A percentile compares a stretch with the other conserved stretches of the same genome.
Evolutionary conservation across 2,329 filamentous ascomycete species (phyloP).

Genomic region (Graphium sp.): DNA sequence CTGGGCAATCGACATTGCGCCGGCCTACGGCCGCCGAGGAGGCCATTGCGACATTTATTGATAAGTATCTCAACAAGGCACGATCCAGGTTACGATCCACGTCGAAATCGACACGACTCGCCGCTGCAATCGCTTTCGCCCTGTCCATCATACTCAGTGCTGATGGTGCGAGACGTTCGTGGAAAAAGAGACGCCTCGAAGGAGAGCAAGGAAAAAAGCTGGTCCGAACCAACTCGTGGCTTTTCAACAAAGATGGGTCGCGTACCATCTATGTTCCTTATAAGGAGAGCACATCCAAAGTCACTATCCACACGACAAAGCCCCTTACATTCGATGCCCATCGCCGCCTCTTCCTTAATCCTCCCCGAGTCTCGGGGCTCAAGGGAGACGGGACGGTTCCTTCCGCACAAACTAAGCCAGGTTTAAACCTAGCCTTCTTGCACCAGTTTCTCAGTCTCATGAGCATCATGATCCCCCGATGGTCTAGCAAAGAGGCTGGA

Average conservation of each 20-base stretch:
- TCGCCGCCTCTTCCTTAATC: conserved; percentile 79
- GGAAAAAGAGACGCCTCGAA: conserved; percentile 57
- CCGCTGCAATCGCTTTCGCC: conserved; percentile 60
- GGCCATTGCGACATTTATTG: conserved; percentile 45
- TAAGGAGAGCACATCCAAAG: conserved; percentile 73
- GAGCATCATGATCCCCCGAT: conserved; percentile 94
- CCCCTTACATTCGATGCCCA: conserved; percentile 93
- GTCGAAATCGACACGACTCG: conserved; percentile 53
- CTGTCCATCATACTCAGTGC: conserved; percentile 64
- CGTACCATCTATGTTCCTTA: conserved; percentile 92
- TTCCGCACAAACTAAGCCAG: conserved; percentile 79
- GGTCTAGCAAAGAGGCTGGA: conserved; percentile 90
- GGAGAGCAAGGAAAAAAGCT: conserved; percentile 69
- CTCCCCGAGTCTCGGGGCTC: conserved; percentile 66
- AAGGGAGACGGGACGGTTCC: conserved; percentile 63
- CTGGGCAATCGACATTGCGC: conserved; percentile 71
- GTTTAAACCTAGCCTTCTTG: conserved; percentile 85
- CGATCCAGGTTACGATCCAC: conserved; percentile 41
- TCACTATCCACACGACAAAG: conserved; percentile 81
- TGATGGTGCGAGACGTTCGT: conserved; percentile 66
- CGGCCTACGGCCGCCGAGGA: conserved; percentile 47
- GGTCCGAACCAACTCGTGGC: conserved; percentile 77
- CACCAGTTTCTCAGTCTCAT: conserved; percentile 93
- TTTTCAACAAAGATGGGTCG: conserved; percentile 87
- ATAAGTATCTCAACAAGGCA: conserved; percentile 38